These are phyloP conservation scores for Pinus albicaulis DNA, from an alignment of 75 land plant species.

Conservation along the genomic window DNA sequence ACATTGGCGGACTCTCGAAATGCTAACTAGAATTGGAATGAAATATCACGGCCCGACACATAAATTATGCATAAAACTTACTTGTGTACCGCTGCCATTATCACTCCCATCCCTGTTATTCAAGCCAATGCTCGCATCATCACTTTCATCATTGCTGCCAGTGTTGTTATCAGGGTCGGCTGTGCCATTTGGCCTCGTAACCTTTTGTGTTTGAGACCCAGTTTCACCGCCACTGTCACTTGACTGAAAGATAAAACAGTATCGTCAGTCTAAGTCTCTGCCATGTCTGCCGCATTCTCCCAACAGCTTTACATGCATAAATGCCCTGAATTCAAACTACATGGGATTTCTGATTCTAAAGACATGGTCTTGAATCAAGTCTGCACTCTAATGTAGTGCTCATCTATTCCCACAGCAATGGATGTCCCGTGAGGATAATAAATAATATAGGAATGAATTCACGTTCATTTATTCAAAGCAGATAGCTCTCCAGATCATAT, in stretches of 20 bases:
- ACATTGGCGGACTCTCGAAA: background rate
- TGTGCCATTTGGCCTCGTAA: conserved; percentile 35
- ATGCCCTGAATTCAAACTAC: background rate
- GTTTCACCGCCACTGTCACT: conserved; percentile 92
- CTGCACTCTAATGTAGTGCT: background rate
- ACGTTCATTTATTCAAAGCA: background rate
- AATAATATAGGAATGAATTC: background rate
- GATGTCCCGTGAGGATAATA: too few species aligned
- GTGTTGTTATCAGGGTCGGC: conserved; percentile 47
- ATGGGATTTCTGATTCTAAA: background rate
- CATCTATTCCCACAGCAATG: too few species aligned
- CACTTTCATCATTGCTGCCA: conserved; percentile 58
- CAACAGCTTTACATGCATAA: background rate
- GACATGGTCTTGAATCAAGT: background rate
- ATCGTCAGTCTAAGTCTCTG: conserved; percentile 6
- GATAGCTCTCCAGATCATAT: background rate
- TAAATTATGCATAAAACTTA: conserved; percentile 17
- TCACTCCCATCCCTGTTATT: conserved; percentile 80
- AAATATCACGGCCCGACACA: background rate
- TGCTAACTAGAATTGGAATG: background rate
- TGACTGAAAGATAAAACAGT: conserved; percentile 46
- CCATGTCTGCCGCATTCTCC: background rate
- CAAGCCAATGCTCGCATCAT: conserved; percentile 56
- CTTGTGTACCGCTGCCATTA: conserved; percentile 94
- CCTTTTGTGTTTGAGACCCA: conserved; percentile 60